Base-by-base conservation (phyloP, 2,329 filamentous ascomycete genomes). In the Gaeumannomyces tritici region DNA sequence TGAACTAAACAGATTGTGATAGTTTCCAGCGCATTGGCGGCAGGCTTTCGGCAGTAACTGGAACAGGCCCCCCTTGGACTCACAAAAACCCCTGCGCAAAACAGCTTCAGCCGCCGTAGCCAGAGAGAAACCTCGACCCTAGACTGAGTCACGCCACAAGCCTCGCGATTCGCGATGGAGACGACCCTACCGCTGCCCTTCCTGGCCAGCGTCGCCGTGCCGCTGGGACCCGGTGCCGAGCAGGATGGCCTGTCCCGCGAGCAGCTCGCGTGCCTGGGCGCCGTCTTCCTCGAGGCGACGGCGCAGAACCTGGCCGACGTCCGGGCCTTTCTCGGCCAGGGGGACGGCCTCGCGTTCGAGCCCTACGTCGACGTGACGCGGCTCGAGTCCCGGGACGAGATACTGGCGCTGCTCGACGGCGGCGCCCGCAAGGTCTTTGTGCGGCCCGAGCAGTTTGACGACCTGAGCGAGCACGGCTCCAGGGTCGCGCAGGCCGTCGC, bases 361-460 rank as follows among this genome's bases (percentile, higher is more conserved):
- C 83, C 90, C 66, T 92, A 89, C 73, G 83, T 96, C 67, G 91
- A 96, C 69, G 91, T 87, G 60, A 88, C 89, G 5, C 76, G 77
- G 27, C 80, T 98, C 54, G 74, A 83, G 35, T 86, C 86, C 13
- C 78, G 80, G 62, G 88, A 92, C 67, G 89, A 96, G 66, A 80
- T 98, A 47, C 77, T 93, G 62, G 83, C 89, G 58, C 81, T 98
- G 47, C 85, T 99, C 62, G 90, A 99, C 73, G 84, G 87, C 66
- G 95, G 95, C 64, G 91, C 92, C 8, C 84, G 87, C 61, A 95
- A 89, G 72, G 88, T 95, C 65, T 95, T 98, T 73, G 89, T 96
- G 60, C 83, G 83, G 24, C 83, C 87, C 59, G 81, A 86, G 63
- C 89, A 91, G 72, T 78, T 96, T 61, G 78, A 80, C 11, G 76